These are phyloP conservation scores for Trypanosoma brucei DNA, from an alignment of 208 protist species.

Conservation along the genomic window DNA sequence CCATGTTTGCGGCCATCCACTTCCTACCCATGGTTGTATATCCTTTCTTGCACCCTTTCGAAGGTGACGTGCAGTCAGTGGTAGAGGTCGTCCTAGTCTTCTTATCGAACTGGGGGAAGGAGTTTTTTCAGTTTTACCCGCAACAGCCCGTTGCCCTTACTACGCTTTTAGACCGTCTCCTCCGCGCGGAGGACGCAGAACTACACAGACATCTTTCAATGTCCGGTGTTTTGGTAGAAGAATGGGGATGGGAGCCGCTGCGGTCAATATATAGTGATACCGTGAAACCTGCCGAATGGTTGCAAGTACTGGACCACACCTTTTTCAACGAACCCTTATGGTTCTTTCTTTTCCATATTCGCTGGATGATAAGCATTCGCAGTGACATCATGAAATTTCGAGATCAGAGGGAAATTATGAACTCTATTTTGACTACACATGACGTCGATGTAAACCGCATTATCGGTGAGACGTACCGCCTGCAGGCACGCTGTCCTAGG, in stretches of 20 bases:
- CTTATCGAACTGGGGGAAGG: slow-evolving; percentile 75
- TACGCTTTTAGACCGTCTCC: slow-evolving; percentile 41
- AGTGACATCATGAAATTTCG: slow-evolving; percentile 29
- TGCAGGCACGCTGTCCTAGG: slow-evolving; percentile 24
- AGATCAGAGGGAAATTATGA: slow-evolving; percentile 38
- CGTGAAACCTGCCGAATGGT: slow-evolving; percentile 70
- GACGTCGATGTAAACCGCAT: slow-evolving; percentile 28
- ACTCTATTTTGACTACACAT: slow-evolving; percentile 31
- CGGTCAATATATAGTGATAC: slow-evolving; percentile 68
- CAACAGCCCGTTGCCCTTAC: slow-evolving; percentile 48
- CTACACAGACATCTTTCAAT: slow-evolving; percentile 48
- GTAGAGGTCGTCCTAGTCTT: slow-evolving; percentile 70
- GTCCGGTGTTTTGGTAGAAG: slow-evolving; percentile 48
- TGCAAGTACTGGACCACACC: slow-evolving; percentile 89
- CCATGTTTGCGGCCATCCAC: slow-evolving; percentile 58
- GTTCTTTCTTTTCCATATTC: slow-evolving; percentile 78
- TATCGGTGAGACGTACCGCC: slow-evolving; percentile 48
- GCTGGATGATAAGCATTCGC: slow-evolving; percentile 32
- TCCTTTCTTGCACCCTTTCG: slow-evolving; percentile 62
- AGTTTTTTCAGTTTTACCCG: slow-evolving; percentile 82
- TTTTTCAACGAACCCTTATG: slow-evolving; percentile 65
- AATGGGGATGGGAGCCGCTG: slow-evolving; percentile 73
- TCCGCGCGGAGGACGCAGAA: slow-evolving; percentile 36
- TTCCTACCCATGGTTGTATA: slow-evolving; percentile 79
- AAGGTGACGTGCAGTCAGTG: slow-evolving; percentile 50